Evolutionary conservation across 495 filamentous ascomycete genomes (phyloP), one percentile per base, ranked within the genome.

Genomic region (Penicillium mononematosum): DNA sequence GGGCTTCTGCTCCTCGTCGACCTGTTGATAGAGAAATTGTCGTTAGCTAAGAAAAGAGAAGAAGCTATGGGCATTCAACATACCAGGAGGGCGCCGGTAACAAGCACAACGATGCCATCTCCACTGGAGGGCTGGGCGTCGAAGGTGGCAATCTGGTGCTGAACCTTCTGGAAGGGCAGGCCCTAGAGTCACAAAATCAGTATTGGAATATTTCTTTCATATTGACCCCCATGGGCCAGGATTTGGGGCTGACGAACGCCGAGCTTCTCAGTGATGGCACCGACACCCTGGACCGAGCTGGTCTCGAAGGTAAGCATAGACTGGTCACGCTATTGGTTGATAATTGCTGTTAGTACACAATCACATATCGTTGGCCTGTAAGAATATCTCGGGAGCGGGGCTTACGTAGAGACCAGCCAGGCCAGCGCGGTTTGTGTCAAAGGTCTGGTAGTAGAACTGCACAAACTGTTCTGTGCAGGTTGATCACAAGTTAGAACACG

Each of bases 221-320:
- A 19, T n/a, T 20, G 20, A 14, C 31, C 16, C 14, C 12, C 29
- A 2, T 32, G 7, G 14, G 20, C 14, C 2, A 24, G 12, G 19
- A 9, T 7, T 43, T 32, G 22, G 44, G 39, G 25, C 22, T 22
- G 17, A 72, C 83, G 59, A 75, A 97, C 93, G 42, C 61, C 63
- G 53, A 96, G 79, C 81, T 97, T 96, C 67, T 89, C 82, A 38
- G 85, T 69, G 66, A 98, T 97, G 2, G 53, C 61, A 1, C 22
- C 56, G 4, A 75, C 69, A 57, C 92, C 92, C 59, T 80, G 75
- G 32, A 81, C 56, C 14, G 85, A 78, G 29, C 63, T 50, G 34
- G 75, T 82, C 82, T 98, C 89, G 69, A 96, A 98, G 25, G 93
- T 98, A 79, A 98, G 79, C 88, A 95, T 95, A 42, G 94, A 98